A percentile compares a stretch with the other conserved stretches of the same genome.
phyloP scores from a whole-genome alignment of 371 early-diverging fungal species.

The Mucor ambiguus region DNA sequence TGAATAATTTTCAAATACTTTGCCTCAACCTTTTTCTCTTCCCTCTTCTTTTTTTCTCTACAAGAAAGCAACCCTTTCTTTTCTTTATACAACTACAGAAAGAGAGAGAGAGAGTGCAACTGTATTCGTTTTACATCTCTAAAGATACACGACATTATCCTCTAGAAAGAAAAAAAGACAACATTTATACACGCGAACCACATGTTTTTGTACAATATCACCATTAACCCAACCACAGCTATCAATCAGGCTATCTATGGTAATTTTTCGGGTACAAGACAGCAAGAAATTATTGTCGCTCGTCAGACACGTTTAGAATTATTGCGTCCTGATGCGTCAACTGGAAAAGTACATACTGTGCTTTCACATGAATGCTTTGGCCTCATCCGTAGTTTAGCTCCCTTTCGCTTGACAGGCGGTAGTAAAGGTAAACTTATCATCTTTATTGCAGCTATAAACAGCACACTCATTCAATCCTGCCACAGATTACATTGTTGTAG shows the following conservation, averaged over 20 bases:
- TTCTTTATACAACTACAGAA: neutral
- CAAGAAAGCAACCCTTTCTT: neutral
- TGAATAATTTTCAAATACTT: neutral
- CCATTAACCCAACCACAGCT: conserved; percentile 82
- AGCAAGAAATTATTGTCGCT: conserved; percentile 90
- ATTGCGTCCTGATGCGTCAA: conserved; percentile 73
- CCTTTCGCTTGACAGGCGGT: conserved; percentile 78
- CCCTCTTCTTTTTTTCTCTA: neutral
- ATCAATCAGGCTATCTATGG: conserved; percentile 85
- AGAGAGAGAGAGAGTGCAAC: neutral
- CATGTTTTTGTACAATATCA: conserved; percentile 93
- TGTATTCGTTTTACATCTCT: neutral
- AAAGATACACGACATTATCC: neutral
- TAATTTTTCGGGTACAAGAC: conserved; percentile 90
- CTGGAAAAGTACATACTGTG: conserved; percentile 80
- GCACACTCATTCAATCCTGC: neutral
- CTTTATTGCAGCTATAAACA: neutral
- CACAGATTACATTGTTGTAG: conserved; percentile 88
- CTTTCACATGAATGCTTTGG: conserved; percentile 89
- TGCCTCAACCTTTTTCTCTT: neutral
- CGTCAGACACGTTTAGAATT: conserved; percentile 84
- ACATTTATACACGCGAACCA: neutral
- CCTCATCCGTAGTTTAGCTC: conserved; percentile 76
- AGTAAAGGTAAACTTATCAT: conserved; percentile 57
- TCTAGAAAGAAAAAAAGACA: neutral